These are phyloP conservation scores for Mucor racemosus DNA, from an alignment of 371 early-diverging fungal genomes.

Conservation along the genomic window DNA sequence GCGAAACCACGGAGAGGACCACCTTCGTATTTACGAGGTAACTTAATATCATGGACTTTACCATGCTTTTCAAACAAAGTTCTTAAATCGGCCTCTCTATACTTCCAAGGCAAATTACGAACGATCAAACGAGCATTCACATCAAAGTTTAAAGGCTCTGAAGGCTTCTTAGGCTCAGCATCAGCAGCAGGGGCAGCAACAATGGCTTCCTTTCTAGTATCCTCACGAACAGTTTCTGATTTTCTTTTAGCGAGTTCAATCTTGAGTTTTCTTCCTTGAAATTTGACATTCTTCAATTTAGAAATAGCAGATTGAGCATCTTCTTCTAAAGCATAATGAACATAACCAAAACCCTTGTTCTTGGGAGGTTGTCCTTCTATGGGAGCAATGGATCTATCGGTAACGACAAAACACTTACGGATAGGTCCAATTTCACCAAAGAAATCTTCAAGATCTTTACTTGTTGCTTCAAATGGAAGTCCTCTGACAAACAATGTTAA, in stretches of 20 bases:
- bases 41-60: conserved; percentile 63
- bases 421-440: conserved; percentile 91
- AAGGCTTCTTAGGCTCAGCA: conserved; percentile 16
- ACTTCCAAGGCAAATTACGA: conserved; percentile 89
- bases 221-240: conserved; percentile 22
- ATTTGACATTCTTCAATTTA: conserved; percentile 71
- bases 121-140: conserved; percentile 80
- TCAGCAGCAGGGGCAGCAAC: conserved; percentile 2
- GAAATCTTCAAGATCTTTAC: conserved; percentile 82
- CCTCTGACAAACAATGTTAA: conserved; percentile 87
- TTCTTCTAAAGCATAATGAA: conserved; percentile 85
- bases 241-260: conserved; percentile 75
- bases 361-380: conserved; percentile 37
- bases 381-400: conserved; percentile 35
- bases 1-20: conserved; percentile 86
- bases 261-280: conserved; percentile 68
- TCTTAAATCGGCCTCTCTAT: conserved; percentile 66
- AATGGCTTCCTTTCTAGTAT: conserved; percentile 27
- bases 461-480: conserved; percentile 81
- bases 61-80: conserved; percentile 65
- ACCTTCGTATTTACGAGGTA: conserved; percentile 79
- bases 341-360: conserved; percentile 92
- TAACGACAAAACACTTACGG: conserved; percentile 88
- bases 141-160: conserved; percentile 27
- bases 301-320: conserved; percentile 85